Base-by-base conservation (phyloP, 2,329 filamentous ascomycete genomes). In the Mycosphaerella sp. region DNA sequence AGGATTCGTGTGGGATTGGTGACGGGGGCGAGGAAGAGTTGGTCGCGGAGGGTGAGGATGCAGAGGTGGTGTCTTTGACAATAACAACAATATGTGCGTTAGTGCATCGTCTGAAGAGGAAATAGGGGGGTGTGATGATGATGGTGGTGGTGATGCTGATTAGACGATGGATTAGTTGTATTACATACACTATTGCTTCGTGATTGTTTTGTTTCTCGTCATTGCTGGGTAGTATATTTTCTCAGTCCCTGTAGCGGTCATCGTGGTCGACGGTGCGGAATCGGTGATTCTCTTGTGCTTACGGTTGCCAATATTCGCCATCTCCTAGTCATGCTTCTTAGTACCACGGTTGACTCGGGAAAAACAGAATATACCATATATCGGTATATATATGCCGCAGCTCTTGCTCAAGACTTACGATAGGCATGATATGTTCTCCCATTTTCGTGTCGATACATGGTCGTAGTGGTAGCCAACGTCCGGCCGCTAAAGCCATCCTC, bases 1-100 rank as follows among this genome's bases (percentile, higher is more conserved):
- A 80, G 66, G 6, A 73, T 66, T 10, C 57, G 53, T 44, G 56
- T 55, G 6, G 66, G 66, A 6, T 57, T 43, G 45, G 51, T 50
- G 39, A 68, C 59, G 1, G 67, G 67, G 8, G 67, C 64, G 17
- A 68, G 62, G 57, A 62, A 67, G 34, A 69, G 59, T 32, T 58
- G 54, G 41, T 64, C 65, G 46, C 62, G 53, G 2, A 69, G 62
- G 0, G 69, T 68, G 56, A 73, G 58, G 40, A 67, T 56, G 62
- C 69, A 71, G 57, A 76, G 65, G 62, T 73, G 70, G 59, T 76
- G 74, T 51, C 74, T 68, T 17, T 17, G 14, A 17, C 1, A 17
- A 17, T 1, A 17, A 17, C 14, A 17, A 17, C 23, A 12, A n/a
- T 6, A 3, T 36, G 45, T 14, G 53, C 48, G 17, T 12, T 44